These are phyloP conservation scores for Onygena corvina DNA, from an alignment of 2,329 filamentous ascomycete genomes.

Conservation along the genomic window DNA sequence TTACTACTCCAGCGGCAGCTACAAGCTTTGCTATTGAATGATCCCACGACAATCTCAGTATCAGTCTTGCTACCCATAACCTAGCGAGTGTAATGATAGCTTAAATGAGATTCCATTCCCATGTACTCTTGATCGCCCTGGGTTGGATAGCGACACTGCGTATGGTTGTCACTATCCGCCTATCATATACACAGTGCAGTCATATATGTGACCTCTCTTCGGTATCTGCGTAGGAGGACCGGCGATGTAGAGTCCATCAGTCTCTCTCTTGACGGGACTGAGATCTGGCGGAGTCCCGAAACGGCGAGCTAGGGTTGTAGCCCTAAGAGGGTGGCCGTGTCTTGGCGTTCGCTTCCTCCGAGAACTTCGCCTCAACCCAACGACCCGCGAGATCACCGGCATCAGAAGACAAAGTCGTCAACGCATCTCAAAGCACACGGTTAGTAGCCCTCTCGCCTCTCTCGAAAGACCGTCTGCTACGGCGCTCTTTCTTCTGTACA, in stretches of 20 bases:
- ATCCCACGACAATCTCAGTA: constrained; percentile 1
- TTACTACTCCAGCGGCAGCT: constrained; percentile 5
- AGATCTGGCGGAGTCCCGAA: neutral
- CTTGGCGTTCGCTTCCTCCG: constrained; percentile 6
- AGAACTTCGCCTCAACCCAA: neutral
- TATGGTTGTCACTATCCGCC: neutral
- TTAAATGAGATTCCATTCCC: constrained; percentile 3
- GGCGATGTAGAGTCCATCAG: too few species aligned
- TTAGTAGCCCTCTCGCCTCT: neutral
- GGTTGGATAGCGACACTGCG: neutral
- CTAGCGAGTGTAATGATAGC: neutral
- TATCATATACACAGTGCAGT: too few species aligned
- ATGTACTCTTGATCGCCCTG: neutral
- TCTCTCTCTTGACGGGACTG: neutral
- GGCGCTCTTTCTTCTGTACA: neutral
- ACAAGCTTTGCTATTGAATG: neutral
- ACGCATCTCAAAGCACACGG: constrained; percentile 6
- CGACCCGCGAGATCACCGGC: constrained; percentile 4
- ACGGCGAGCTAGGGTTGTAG: neutral
- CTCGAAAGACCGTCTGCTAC: neutral
- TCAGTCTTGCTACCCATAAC: neutral
- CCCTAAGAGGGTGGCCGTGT: constrained; percentile 2
- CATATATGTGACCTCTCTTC: too few species aligned
- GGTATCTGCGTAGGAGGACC: too few species aligned
- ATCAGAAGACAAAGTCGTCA: constrained; percentile 6